Conservation (phyloP, 306 rosid species). For the Elaeagnus macrophylla region DNA sequence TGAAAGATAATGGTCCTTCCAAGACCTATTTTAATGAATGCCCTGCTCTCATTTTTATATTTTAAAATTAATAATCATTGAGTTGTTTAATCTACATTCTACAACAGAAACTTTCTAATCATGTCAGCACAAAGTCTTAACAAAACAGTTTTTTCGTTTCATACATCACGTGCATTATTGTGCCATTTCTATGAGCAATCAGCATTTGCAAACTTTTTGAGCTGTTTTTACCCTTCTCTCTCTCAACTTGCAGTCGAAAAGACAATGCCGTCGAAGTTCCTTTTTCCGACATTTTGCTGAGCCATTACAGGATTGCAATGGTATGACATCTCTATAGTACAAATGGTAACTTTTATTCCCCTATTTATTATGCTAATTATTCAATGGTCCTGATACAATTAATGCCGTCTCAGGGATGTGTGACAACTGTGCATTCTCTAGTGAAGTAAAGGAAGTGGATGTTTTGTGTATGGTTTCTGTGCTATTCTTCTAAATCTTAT, state of each 20-base stretch:
- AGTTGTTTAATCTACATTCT: too few relatives aligned
- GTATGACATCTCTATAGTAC: conserved; percentile 26
- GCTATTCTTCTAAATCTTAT: conserved; percentile 17
- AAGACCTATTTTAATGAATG: too few relatives aligned
- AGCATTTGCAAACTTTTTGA: background rate
- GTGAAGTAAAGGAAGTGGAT: conserved; percentile 64
- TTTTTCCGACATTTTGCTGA: conserved; percentile 82
- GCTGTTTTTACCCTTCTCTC: background rate
- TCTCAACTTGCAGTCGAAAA: conserved; percentile 54
- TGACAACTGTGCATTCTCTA: conserved; percentile 73
- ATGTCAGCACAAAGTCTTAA: too few relatives aligned
- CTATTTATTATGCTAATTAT: background rate
- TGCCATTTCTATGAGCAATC: background rate
- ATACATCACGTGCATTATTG: background rate
- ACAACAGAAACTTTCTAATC: too few relatives aligned
- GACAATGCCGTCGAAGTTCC: conserved; percentile 70
- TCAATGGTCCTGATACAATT: background rate
- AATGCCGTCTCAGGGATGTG: conserved; percentile 64
- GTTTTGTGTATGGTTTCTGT: conserved; percentile 48
- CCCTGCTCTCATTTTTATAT: too few relatives aligned
- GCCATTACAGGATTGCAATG: conserved; percentile 82
- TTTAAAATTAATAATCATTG: too few relatives aligned
- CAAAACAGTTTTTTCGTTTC: background rate
- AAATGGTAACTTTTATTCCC: background rate
- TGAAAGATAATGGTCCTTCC: too few relatives aligned